Percentiles rank a stretch among this genome's conserved stretches.
Evolutionary conservation across 768 basidiomycete genomes (phyloP).

Genomic region (Kondoa malvinella): DNA sequence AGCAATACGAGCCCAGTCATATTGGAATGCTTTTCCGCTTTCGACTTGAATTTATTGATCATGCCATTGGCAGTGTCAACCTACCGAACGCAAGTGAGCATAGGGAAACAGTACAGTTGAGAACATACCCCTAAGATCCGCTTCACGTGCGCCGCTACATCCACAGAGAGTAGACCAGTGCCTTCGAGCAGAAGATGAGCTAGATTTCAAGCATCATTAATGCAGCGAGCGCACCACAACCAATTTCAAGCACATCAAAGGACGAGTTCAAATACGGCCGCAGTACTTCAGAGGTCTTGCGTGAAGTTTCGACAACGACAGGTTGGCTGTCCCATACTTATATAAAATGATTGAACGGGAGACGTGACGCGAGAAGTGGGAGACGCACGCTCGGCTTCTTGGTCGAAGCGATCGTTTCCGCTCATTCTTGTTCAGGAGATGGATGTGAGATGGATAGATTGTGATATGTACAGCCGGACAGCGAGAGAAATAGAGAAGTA

Average conservation of each 20-base stretch:
- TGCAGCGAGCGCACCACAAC: neutral
- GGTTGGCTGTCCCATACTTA: neutral
- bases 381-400: neutral
- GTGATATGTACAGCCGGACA: no score
- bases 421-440: neutral
- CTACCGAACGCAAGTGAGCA: neutral
- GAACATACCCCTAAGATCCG: slow-evolving; percentile 1
- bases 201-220: neutral
- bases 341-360: neutral
- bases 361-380: neutral
- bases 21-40: neutral
- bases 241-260: neutral
- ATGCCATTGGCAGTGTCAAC: neutral
- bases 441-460: neutral
- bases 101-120: neutral
- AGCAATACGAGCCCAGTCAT: slow-evolving; percentile 4
- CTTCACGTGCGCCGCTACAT: neutral
- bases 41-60: slow-evolving; percentile 1
- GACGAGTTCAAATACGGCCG: neutral
- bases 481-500: neutral
- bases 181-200: no score
- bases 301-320: neutral
- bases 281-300: neutral
- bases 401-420: neutral
- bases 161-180: neutral